Evolutionary conservation across 2,329 filamentous ascomycete species (phyloP).

Genomic region (Tolypocladium nubicola): DNA sequence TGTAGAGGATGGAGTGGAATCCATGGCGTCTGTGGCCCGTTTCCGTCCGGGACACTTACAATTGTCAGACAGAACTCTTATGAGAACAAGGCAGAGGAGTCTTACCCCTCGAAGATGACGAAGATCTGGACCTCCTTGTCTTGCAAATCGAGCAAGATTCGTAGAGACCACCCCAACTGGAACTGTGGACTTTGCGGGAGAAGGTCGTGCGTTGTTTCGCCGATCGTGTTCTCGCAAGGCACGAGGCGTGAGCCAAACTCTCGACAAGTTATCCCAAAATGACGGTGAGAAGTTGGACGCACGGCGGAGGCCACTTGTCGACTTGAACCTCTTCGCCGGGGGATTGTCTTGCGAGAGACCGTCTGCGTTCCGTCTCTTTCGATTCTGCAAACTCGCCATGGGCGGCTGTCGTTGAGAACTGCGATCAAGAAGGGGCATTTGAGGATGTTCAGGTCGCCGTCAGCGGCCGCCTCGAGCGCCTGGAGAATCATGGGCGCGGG

Average conservation of each 20-base stretch:
- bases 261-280: background rate
- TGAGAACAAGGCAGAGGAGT: too few relatives aligned
- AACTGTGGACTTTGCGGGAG: background rate
- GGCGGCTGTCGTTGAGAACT: too few relatives aligned
- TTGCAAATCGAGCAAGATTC: background rate
- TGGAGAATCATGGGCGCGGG: too few relatives aligned
- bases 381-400: too few relatives aligned
- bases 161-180: background rate
- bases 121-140: conserved; percentile 12
- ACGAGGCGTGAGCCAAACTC: background rate
- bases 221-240: background rate
- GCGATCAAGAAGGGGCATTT: too few relatives aligned
- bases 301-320: background rate
- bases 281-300: background rate
- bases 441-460: too few relatives aligned
- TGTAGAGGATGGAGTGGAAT: background rate
- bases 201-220: background rate
- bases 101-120: conserved; percentile 11
- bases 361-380: too few relatives aligned
- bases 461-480: too few relatives aligned
- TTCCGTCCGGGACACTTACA: too few relatives aligned
- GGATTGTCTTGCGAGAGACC: background rate
- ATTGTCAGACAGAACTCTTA: too few relatives aligned
- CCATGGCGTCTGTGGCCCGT: too few relatives aligned
- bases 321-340: background rate